Base-by-base conservation (phyloP, 2,329 filamentous ascomycete species). In the Alternaria brassicae region DNA sequence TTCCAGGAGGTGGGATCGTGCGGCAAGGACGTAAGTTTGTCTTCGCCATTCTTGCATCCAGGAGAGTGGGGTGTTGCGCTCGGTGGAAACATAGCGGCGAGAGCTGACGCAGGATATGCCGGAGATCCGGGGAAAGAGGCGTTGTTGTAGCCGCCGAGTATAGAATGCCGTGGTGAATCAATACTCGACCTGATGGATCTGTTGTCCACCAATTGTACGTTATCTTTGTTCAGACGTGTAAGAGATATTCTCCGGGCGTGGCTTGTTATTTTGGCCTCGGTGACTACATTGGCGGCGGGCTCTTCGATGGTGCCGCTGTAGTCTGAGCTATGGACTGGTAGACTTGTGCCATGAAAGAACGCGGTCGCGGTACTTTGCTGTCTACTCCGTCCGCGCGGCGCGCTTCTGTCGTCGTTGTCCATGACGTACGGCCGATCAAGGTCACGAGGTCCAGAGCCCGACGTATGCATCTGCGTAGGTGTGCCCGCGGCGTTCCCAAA, bases 241-340 rank as follows among this genome's bases (percentile, higher is more conserved):
- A 76, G 34, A 27, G 64, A 70, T 34, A 76, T 61, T 36, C 67
- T 61, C 1, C 66, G 63, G 25, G 72, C 73, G 41, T 58, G 61
- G n/a, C 61, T 63, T 6, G 63, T 49, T 17, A 45, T 52, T 36
- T 52, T 57, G n/a, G 51, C 39, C 1, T 49, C 52, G 1, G 8
- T 36, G 8, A 17, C 28, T 10, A 15, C 5, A 0, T 12, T 12
- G 19, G 12, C 19, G 6, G 37, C 1, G 12, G 27, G 44, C 19
- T 62, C 55, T 6, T 39, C 44, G 9, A 41, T 41, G 7, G 25
- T 15, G 15, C 28, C 30, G 6, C 41, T 40, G 8, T 37, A 27
- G 21, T 55, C 19, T 13, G 55, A 68, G 25, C 63, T 57, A 17
- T 62, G 55, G 1, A 53, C 25, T 17, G 53, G 53, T 23, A 62